These are phyloP conservation scores for Dalbergia cochinchinensis DNA, from an alignment of 306 rosid species.

Conservation along the genomic window DNA sequence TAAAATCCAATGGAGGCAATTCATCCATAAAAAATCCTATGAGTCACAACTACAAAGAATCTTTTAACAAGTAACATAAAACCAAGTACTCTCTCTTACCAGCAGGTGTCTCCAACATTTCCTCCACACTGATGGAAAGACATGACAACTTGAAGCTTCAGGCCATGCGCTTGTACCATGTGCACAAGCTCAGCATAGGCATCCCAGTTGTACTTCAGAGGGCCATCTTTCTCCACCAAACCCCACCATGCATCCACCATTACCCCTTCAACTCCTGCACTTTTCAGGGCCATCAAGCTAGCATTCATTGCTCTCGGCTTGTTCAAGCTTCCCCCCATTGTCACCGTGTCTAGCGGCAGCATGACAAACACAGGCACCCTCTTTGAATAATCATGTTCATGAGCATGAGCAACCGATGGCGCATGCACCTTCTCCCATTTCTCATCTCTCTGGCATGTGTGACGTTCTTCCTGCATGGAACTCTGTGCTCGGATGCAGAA, in stretches of 20 bases:
- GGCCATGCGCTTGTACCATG: conserved; percentile 87
- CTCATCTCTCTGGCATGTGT: conserved; percentile 38
- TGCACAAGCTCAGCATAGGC: conserved; percentile 87
- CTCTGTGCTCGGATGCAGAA: conserved; percentile 53
- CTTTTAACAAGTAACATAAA: conserved; percentile 19
- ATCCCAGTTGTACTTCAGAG: conserved; percentile 87
- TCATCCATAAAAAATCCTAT: no score
- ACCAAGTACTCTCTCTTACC: conserved; percentile 52
- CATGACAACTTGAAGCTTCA: conserved; percentile 97
- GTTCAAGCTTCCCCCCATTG: conserved; percentile 75
- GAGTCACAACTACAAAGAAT: neutral
- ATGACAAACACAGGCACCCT: conserved; percentile 89
- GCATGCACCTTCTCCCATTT: conserved; percentile 68
- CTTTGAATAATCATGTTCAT: conserved; percentile 32
- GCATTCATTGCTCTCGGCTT: conserved; percentile 86
- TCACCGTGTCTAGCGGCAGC: conserved; percentile 88
- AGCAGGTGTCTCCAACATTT: conserved; percentile 97
- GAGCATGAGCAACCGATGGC: conserved; percentile 41
- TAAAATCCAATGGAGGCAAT: conserved; percentile 16
- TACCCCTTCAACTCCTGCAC: conserved; percentile 94
- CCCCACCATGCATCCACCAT: conserved; percentile 99
- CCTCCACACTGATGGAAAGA: conserved; percentile 99
- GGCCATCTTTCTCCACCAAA: conserved; percentile 90
- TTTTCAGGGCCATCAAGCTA: conserved; percentile 89
- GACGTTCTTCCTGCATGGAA: conserved; percentile 51